Evolutionary conservation across 2,329 filamentous ascomycete species (phyloP), one percentile per base, ranked within the genome.

Genomic region (Allantophomopsis lycopodina): DNA sequence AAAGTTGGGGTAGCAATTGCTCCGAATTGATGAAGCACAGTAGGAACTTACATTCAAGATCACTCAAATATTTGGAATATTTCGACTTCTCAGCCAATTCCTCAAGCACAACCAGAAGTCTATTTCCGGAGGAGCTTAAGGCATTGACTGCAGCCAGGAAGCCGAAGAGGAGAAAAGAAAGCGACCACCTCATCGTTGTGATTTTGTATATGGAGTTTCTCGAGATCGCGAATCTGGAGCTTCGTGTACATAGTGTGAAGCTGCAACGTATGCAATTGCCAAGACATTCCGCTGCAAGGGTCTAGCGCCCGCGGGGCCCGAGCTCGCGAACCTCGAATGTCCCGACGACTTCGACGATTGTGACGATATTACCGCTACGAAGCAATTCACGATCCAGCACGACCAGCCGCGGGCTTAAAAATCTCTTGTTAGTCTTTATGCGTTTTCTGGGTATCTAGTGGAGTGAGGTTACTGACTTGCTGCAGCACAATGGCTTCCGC

Each of bases 71-170:
- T 53, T 79, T 81, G 42, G 83, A 83, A 62, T 94, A 98, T 49
- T 73, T 73, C 50, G 73, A 73, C 69, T 88, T 86, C 56, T 94
- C 85, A 33, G 74, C 71, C 46, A 76, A 69, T 52, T 94, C 82
- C 54, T 96, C 89, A 39, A 94, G 63, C 43, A 98, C 73, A 44
- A 93, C 87, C 54, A 98, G 69, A 60, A 96, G 63, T 56, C 86
- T 75, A 60, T 73, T 75, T 44, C 89, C 91, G 37, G 76, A 71
- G 46, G 79, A 80, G 66, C 88, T 94, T 54, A 82, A 64, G 42
- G 87, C 87, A 59, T 80, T 73, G 49, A 76, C 83, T 42, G 76
- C 65, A 54, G 79, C 71, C 46, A 75, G 64, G 46, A 84, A 68
- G 47, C 76, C 67, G 53, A 87, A 64, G 44, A 85, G 60, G 48